Evolutionary conservation across 1,284 basidiomycete species (phyloP), one percentile per base, ranked within the genome.

Genomic region (Rhodotorula sp.): DNA sequence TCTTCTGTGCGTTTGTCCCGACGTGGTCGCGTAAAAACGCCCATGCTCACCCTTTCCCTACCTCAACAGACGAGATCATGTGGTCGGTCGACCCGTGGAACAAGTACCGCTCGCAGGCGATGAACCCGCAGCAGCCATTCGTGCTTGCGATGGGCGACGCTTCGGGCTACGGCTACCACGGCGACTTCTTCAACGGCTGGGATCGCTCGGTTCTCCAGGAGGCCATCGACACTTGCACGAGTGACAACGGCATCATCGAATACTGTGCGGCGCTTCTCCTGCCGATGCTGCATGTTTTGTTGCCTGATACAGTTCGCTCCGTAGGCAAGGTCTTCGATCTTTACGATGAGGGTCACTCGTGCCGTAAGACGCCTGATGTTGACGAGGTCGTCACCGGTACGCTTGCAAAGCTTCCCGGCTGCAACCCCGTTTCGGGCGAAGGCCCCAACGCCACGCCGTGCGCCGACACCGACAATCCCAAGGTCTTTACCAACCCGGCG

Each of bases 161-260:
- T 0, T 84, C 84, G 44, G 62, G 69, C 5, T 62, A 57, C 48
- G 68, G 71, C 1, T 59, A 44, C 7, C 70, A 86, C 74, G 85
- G 81, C 5, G 85, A 86, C 78, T 86, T 86, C 78, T 81, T 84
- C 77, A 84, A 66, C n/a, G 80, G 77, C 16, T 82, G 81, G 81
- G 75, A 82, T 49, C 68, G 60, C 46, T 78, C 71, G 14, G 81
- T 81, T 2, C 80, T 86, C 21, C 85, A 86, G 76, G 81, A 81
- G 53, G 85, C 85, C n/a, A 85, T 86, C 70, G 82, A 86, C 77
- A 74, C 83, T 42, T 87, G 86, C 79, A 84, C 74, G 81, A 83
- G 65, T 79, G 82, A 27, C 46, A 78, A 72, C 13, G 81, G 81
- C 49, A 78, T 83, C 23, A 82, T 85, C 4, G 83, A 83, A 61